Conservation (phyloP, 1,284 basidiomycete species). For the Pascua sp. region DNA sequence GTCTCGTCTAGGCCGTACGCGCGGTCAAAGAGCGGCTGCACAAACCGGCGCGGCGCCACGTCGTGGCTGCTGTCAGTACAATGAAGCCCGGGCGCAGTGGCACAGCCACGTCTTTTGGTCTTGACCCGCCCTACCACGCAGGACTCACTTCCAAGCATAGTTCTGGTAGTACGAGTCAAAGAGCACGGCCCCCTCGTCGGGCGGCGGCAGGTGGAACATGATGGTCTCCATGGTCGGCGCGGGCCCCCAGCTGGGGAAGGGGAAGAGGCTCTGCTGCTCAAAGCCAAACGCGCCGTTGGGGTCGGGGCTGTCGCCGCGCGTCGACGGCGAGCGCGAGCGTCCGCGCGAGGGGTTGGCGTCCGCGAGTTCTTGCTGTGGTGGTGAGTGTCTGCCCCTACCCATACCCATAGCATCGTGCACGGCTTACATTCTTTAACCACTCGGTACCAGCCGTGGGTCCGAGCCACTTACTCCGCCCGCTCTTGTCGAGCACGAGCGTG, state of each 20-base stretch:
- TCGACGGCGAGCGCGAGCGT: background rate
- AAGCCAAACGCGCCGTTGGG: slow-evolving; percentile 4
- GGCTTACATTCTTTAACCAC: slow-evolving; percentile 36
- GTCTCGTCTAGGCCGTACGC: slow-evolving; percentile 10
- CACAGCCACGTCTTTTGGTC: too few relatives aligned
- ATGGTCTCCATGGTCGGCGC: slow-evolving; percentile 18
- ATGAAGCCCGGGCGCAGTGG: too few relatives aligned
- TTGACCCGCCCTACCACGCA: too few relatives aligned
- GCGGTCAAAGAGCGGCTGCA: slow-evolving; percentile 28
- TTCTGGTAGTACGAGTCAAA: slow-evolving; percentile 33
- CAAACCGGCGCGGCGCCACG: slow-evolving; percentile 25
- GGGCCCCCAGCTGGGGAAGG: slow-evolving; percentile 13
- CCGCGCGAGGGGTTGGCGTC: background rate
- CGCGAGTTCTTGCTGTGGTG: too few relatives aligned
- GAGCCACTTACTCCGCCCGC: slow-evolving; percentile 34
- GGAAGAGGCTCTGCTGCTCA: slow-evolving; percentile 11
- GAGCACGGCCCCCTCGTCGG: slow-evolving; percentile 27
- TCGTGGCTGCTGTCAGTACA: slow-evolving; percentile 26
- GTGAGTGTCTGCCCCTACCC: background rate
- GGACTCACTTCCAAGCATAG: slow-evolving; percentile 34
- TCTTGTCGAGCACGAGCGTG: slow-evolving; percentile 31
- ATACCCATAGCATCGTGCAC: background rate
- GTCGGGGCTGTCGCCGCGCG: background rate
- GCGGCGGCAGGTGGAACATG: slow-evolving; percentile 23
- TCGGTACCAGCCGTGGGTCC: slow-evolving; percentile 38